phyloP scores from a whole-genome alignment of 176 grass and related monocot species.

The Musa schizocarpa region DNA sequence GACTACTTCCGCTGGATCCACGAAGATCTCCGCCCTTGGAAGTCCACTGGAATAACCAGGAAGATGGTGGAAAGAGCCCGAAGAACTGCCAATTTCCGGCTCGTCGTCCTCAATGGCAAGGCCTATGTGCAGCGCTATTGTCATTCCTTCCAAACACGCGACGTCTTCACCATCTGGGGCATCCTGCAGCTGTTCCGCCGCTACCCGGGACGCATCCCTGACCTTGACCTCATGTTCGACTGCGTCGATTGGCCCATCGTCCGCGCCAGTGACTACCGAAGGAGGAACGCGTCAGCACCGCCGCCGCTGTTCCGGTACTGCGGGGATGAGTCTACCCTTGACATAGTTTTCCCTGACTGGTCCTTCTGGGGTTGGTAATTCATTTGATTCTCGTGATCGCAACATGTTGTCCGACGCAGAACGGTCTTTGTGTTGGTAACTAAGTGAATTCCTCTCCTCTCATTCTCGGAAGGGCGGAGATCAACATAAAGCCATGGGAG shows the following conservation, averaged over 20 bases:
- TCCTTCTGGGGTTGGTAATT: slow-evolving; percentile 98
- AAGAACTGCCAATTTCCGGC: slow-evolving; percentile 55
- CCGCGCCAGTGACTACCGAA: slow-evolving; percentile 27
- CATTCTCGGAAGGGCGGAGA: slow-evolving; percentile 53
- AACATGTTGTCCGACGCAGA: not conserved
- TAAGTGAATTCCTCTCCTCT: not conserved
- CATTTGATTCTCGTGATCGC: not conserved
- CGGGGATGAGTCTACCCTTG: slow-evolving; percentile 45
- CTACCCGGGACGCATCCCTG: slow-evolving; percentile 63
- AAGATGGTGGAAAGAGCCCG: slow-evolving; percentile 44
- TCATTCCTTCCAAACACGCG: slow-evolving; percentile 53
- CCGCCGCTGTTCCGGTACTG: slow-evolving; percentile 74
- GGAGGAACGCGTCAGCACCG: slow-evolving; percentile 24
- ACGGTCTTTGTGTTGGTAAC: not conserved
- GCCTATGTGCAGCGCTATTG: slow-evolving; percentile 44
- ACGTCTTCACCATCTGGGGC: slow-evolving; percentile 83
- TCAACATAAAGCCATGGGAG: slow-evolving; percentile 89
- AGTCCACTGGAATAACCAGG: slow-evolving; percentile 50
- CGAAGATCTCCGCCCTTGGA: slow-evolving; percentile 88
- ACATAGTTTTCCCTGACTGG: slow-evolving; percentile 92
- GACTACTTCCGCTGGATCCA: slow-evolving; percentile 90
- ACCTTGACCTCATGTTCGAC: slow-evolving; percentile 96
- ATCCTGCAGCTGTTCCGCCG: slow-evolving; percentile 76
- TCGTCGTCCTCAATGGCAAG: slow-evolving; percentile 43
- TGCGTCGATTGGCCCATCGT: slow-evolving; percentile 71